Percentiles rank a stretch among this genome's conserved stretches.
Evolutionary conservation across 768 basidiomycete species (phyloP).

Genomic region (Leccinellum albellum): DNA sequence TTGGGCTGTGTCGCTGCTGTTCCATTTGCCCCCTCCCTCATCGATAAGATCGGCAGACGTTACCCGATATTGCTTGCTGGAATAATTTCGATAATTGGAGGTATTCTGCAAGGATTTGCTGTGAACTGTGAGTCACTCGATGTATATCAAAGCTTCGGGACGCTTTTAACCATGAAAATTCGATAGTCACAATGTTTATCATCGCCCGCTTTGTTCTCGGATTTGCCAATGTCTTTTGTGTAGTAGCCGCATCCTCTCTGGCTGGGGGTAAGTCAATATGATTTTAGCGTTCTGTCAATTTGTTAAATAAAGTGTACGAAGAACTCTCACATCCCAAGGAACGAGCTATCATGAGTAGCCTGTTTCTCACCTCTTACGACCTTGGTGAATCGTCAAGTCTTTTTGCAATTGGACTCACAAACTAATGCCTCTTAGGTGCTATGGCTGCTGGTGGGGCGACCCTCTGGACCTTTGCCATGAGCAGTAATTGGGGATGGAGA

Average conservation of each 20-base stretch:
- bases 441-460: constrained; percentile 46
- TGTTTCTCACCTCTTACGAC: background rate
- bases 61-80: constrained; percentile 14
- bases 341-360: background rate
- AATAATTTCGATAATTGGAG: constrained; percentile 6
- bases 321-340: constrained; percentile 11
- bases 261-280: constrained; percentile 12
- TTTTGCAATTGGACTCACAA: background rate
- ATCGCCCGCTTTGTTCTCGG: constrained; percentile 19
- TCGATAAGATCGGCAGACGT: constrained; percentile 15
- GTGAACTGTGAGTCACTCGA: constrained; percentile 7
- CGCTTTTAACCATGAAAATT: background rate
- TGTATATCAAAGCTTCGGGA: background rate
- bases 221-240: constrained; percentile 7
- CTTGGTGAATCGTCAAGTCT: background rate
- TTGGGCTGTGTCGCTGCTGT: constrained; percentile 55
- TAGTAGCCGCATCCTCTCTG: constrained; percentile 19
- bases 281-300: too few relatives aligned
- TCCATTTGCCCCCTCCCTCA: constrained; percentile 32
- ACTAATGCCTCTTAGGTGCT: constrained; percentile 4
- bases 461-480: constrained; percentile 60
- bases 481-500: constrained; percentile 60
- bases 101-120: constrained; percentile 16
- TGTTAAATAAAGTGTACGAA: background rate
- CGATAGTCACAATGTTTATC: constrained; percentile 13